These are phyloP conservation scores for Colletotrichum tropicale DNA, from an alignment of 2,329 filamentous ascomycete genomes.

Conservation along the genomic window DNA sequence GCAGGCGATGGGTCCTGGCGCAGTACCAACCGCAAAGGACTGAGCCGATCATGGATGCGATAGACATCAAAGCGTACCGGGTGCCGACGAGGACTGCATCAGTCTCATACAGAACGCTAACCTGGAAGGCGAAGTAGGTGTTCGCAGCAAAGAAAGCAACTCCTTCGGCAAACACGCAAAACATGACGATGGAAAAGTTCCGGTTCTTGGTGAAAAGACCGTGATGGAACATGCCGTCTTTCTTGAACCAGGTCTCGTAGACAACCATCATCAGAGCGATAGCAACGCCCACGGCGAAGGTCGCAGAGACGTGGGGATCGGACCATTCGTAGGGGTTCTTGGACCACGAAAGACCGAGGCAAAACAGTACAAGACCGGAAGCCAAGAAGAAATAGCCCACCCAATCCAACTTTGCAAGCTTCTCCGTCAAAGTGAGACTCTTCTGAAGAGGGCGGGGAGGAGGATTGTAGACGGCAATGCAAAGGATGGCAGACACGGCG, in stretches of 20 bases:
- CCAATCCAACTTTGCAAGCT: slow-evolving; percentile 42
- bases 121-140: slow-evolving; percentile 45
- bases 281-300: slow-evolving; percentile 35
- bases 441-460: slow-evolving; percentile 30
- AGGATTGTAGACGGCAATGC: slow-evolving; percentile 36
- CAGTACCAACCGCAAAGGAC: slow-evolving; percentile 35
- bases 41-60: slow-evolving; percentile 32
- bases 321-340: slow-evolving; percentile 43
- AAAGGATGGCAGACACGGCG: slow-evolving; percentile 29
- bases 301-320: slow-evolving; percentile 36
- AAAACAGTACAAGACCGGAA: slow-evolving; percentile 40
- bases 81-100: slow-evolving; percentile 35
- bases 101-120: slow-evolving; percentile 37
- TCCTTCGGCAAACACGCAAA: slow-evolving; percentile 41
- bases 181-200: slow-evolving; percentile 39
- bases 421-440: slow-evolving; percentile 30
- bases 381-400: slow-evolving; percentile 39
- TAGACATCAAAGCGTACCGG: slow-evolving; percentile 37
- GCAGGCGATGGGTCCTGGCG: slow-evolving; percentile 28
- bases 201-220: slow-evolving; percentile 36
- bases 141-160: slow-evolving; percentile 45
- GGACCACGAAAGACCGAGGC: slow-evolving; percentile 40
- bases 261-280: slow-evolving; percentile 28
- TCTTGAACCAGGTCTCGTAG: slow-evolving; percentile 39
- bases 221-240: slow-evolving; percentile 46